Evolutionary conservation across 371 early-diverging fungal species (phyloP).

Genomic region (Saksenaea vasiformis): DNA sequence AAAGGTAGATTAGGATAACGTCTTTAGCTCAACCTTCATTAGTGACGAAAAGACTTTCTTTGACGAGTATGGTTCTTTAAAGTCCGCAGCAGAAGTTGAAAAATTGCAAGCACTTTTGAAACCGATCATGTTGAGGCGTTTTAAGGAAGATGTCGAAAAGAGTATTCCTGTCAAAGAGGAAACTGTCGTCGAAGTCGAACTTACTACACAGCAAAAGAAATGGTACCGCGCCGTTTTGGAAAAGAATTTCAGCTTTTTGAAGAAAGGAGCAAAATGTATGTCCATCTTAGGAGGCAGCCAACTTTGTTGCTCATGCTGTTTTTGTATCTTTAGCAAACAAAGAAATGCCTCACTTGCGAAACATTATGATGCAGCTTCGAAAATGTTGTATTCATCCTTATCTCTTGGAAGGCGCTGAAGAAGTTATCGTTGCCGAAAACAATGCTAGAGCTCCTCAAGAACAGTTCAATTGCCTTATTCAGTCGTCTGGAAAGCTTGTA

Average conservation of each 20-base stretch:
- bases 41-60: constrained; percentile 74
- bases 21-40: constrained; percentile 19
- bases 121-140: constrained; percentile 76
- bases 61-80: constrained; percentile 73
- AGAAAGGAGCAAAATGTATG: constrained; percentile 62
- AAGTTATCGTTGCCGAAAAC: constrained; percentile 71
- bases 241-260: constrained; percentile 81
- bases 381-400: constrained; percentile 92
- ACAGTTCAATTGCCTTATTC: constrained; percentile 77
- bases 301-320: neutral
- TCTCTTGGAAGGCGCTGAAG: constrained; percentile 85
- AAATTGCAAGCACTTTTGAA: constrained; percentile 68
- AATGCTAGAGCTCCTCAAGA: constrained; percentile 59
- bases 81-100: constrained; percentile 79
- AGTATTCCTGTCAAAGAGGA: constrained; percentile 87
- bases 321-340: constrained; percentile 36
- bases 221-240: constrained; percentile 93
- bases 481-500: constrained; percentile 87
- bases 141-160: constrained; percentile 89
- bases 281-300: neutral
- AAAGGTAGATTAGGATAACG: neutral
- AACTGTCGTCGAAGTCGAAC: constrained; percentile 86
- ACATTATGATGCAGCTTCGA: constrained; percentile 78
- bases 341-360: constrained; percentile 65
- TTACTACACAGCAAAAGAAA: constrained; percentile 84